Percentiles rank a stretch among this genome's conserved stretches.
phyloP scores from a whole-genome alignment of 768 basidiomycete species.

The Gelatoporia subvermispora region DNA sequence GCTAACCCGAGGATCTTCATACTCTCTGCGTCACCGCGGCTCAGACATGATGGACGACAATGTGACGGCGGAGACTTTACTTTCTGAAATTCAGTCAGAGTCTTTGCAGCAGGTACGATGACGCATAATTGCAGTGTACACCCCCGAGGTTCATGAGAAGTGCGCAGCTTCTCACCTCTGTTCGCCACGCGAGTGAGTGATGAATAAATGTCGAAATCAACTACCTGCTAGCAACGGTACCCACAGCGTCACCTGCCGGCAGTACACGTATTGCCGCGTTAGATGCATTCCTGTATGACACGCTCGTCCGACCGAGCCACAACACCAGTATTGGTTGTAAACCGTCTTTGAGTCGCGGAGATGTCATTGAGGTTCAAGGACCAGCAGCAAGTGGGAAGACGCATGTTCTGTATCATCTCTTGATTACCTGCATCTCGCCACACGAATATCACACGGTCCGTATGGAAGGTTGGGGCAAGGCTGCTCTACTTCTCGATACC shows the following conservation, averaged over 20 bases:
- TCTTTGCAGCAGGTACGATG: slow-evolving; percentile 12
- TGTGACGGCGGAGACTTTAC: slow-evolving; percentile 6
- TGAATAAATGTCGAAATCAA: too few relatives aligned
- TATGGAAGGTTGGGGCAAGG: slow-evolving; percentile 59
- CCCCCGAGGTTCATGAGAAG: too few relatives aligned
- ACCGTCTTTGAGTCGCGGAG: slow-evolving; percentile 43
- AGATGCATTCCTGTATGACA: slow-evolving; percentile 26
- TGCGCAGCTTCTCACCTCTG: slow-evolving; percentile 37
- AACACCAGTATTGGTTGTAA: not conserved
- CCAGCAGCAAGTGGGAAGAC: slow-evolving; percentile 73
- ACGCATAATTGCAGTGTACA: too few relatives aligned
- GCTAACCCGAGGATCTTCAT: not conserved
- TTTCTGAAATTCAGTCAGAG: slow-evolving; percentile 10
- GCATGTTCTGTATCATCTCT: slow-evolving; percentile 64
- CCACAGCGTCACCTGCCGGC: slow-evolving; percentile 25
- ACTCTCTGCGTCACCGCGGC: not conserved
- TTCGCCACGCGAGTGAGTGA: slow-evolving; percentile 34
- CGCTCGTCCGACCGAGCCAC: too few relatives aligned
- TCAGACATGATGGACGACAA: not conserved
- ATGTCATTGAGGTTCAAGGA: slow-evolving; percentile 76
- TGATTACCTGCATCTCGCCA: slow-evolving; percentile 58
- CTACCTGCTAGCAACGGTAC: not conserved
- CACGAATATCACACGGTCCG: slow-evolving; percentile 20
- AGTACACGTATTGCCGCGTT: slow-evolving; percentile 29
- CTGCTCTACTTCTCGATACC: slow-evolving; percentile 65